A percentile compares a stretch with the other conserved stretches of the same genome.
Evolutionary conservation across 148 eudicot species (phyloP).

Genomic region (Rhododendron ferrugineum): DNA sequence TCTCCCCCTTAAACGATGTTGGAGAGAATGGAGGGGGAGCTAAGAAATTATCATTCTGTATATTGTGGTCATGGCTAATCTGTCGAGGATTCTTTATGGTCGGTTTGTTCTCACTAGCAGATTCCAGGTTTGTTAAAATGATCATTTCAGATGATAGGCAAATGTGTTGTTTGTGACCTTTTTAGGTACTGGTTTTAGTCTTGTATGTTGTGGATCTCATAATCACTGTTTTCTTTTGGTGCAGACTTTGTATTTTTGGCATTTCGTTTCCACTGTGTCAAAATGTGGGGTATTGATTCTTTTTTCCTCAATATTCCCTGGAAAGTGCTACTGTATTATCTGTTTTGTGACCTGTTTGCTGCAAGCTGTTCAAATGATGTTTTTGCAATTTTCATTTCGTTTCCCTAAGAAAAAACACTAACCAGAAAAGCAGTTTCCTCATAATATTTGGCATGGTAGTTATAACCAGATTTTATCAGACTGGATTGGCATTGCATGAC

Average conservation of each 20-base stretch:
- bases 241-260: neutral
- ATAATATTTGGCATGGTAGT: neutral
- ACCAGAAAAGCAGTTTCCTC: neutral
- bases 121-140: neutral
- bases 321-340: neutral
- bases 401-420: neutral
- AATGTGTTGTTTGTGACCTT: neutral
- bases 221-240: conserved; percentile 1
- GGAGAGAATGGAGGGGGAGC: neutral
- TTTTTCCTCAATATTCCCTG: neutral
- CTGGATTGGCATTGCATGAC: neutral
- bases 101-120: neutral
- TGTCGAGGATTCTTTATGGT: neutral
- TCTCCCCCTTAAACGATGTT: neutral
- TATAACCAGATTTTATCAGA: neutral
- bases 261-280: neutral
- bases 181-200: neutral
- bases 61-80: neutral
- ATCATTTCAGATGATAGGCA: neutral
- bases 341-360: neutral
- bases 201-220: conserved; percentile 1
- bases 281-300: neutral
- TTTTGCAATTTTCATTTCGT: neutral
- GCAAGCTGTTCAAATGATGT: neutral
- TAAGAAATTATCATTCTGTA: neutral